These are phyloP conservation scores for Panicum virgatum DNA, from an alignment of 202 grass and related monocot species.

Conservation along the genomic window DNA sequence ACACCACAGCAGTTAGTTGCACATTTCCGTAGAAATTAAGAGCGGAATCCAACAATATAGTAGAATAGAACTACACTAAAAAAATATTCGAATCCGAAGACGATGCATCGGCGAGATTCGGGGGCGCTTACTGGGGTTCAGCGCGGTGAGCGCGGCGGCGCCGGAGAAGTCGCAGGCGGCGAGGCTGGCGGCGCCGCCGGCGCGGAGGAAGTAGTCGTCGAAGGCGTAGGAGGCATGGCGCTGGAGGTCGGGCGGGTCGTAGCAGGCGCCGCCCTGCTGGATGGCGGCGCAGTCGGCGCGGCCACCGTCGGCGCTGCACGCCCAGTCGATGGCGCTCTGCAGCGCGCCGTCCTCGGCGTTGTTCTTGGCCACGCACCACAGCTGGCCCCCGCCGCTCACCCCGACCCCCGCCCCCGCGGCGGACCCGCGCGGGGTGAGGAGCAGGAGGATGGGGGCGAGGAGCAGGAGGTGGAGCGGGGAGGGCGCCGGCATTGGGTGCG, in stretches of 20 bases:
- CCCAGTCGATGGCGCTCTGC: conserved; percentile 93
- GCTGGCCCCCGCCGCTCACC: conserved; percentile 47
- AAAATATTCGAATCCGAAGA: neutral
- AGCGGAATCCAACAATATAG: neutral
- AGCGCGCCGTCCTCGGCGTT: conserved; percentile 78
- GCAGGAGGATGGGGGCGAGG: conserved; percentile 32
- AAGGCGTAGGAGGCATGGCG: conserved; percentile 86
- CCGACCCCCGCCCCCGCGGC: neutral
- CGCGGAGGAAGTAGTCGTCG: conserved; percentile 84
- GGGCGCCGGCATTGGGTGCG: conserved; percentile 26
- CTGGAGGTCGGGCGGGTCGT: conserved; percentile 75
- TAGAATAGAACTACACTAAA: neutral
- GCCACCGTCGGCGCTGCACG: conserved; percentile 65
- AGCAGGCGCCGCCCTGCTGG: conserved; percentile 81
- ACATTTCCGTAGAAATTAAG: neutral
- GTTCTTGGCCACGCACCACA: conserved; percentile 99
- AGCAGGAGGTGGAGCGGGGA: conserved; percentile 4
- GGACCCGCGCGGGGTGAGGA: neutral
- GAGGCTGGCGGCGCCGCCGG: conserved; percentile 48
- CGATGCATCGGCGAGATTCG: neutral
- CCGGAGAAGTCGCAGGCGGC: conserved; percentile 85
- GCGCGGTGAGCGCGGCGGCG: conserved; percentile 75
- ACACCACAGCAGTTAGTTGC: neutral
- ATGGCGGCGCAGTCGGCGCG: conserved; percentile 73
- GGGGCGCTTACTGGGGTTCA: conserved; percentile 65